These are phyloP conservation scores for Dysphania ambrosioides DNA, from an alignment of 148 eudicot species.

Conservation along the genomic window DNA sequence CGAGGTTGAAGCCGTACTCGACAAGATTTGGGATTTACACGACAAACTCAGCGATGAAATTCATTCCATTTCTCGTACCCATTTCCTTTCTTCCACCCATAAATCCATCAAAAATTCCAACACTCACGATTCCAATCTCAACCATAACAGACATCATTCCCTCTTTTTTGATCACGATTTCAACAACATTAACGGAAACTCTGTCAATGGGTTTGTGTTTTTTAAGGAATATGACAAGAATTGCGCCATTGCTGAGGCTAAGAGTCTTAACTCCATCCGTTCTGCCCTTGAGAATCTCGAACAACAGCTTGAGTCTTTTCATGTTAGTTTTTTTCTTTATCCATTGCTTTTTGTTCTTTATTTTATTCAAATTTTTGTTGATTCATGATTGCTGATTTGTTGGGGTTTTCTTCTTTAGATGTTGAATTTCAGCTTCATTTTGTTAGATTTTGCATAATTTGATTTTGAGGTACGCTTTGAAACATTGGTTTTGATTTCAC, in stretches of 20 bases:
- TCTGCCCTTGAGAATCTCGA: constrained; percentile 86
- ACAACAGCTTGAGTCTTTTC: constrained; percentile 86
- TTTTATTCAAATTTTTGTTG: background rate
- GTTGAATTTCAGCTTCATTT: background rate
- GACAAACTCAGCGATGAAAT: constrained; percentile 95
- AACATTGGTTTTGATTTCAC: background rate
- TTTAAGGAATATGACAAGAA: constrained; percentile 61
- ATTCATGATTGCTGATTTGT: background rate
- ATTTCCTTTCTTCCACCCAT: constrained; percentile 58
- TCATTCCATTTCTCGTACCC: constrained; percentile 70
- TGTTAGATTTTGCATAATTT: background rate
- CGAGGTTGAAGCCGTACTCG: constrained; percentile 67
- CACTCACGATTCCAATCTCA: background rate
- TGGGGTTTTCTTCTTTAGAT: background rate
- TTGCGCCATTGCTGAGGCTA: constrained; percentile 69
- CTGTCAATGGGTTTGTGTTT: constrained; percentile 53
- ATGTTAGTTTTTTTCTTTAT: constrained; percentile 43
- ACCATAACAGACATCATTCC: background rate
- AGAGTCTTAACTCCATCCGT: constrained; percentile 76
- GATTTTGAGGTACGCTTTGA: background rate
- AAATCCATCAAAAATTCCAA: constrained; percentile 36
- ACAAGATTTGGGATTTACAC: constrained; percentile 88
- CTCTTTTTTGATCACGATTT: constrained; percentile 14
- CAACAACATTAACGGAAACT: constrained; percentile 10
- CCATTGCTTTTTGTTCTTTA: background rate